Base-by-base conservation (phyloP, 2,329 filamentous ascomycete genomes). In the Alternaria solani region DNA sequence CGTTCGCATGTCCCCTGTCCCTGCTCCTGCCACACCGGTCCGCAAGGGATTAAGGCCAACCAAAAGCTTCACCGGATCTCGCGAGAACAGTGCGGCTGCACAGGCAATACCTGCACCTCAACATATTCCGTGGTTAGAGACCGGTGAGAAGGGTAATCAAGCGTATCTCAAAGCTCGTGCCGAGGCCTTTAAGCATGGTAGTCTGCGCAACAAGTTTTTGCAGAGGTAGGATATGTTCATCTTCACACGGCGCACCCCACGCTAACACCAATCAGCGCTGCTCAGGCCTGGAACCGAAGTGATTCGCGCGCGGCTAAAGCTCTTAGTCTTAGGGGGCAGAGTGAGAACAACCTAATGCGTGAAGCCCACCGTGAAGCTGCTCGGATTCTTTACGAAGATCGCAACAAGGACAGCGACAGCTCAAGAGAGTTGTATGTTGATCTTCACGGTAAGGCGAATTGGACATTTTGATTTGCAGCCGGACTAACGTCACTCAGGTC, bases 251-350 rank as follows among this genome's bases (percentile, higher is more conserved):
- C 14, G 20, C 58, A 43, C 30, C 49, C 28, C 28, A 9, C 62
- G n/a, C 66, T 68, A 39, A 67, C 51, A 39, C 26, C 48, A 34
- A 38, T 60, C 64, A 96, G 94, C 78, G 95, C 95, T 67, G 94
- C 94, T 8, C 94, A 98, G 85, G 95, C 95, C 23, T 99, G 95
- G 94, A 97, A 98, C 77, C 91, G 95, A 59, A 98, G 97, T 73
- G 95, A 99, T 78, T 94, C 95, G 41, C 90, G 95, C 63, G 94
- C 95, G 18, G 95, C 95, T 62, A 98, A 98, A 82, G 94, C 94
- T 32, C 86, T 98, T 51, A 97, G 93, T 72, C 87, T 98, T 46
- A 91, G 95, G 30, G 95, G 95, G 12, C 95, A 98, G 80, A 95
- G 92, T 69, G 95, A 99, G 81, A 98, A 99, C 73, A 93, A 96